Evolutionary conservation across 108 stramenopile species (phyloP), one percentile per base, ranked within the genome.

Genomic region (Pseudonitzschia pungens): DNA sequence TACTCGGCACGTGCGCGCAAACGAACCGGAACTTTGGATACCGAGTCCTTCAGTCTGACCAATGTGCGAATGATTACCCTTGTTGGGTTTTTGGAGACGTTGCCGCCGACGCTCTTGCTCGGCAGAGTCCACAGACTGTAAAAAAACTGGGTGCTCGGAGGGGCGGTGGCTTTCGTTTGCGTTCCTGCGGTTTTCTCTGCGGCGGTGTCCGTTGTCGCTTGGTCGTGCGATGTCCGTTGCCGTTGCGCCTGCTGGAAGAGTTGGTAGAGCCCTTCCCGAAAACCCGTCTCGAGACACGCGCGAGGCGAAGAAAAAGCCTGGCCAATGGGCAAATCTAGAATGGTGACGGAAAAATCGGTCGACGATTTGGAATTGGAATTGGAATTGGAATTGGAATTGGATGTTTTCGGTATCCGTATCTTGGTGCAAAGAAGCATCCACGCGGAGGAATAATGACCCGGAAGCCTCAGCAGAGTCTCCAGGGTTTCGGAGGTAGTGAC

Each of bases 81-180:
- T 7, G 27, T 27, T 20, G 70, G 28, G 15, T 28, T 36, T 60
- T 36, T 7, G 52, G 32, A 33, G 7, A 14, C 41, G 48, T n/a
- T 26, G 8, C 52, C 51, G 36, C 29, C 51, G n/a, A 22, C 24
- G 15, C 0, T 65, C 14, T 33, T 32, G 5, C 16, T 26, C 4
- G 79, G 79, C 0, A 80, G 44, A 4, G 73, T 80, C 73, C 72
- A 71, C 1, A 80, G 53, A 31, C 73, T 67, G 29, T 80, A 80
- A 1, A 54, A 43, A 67, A 53, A 63, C 48, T 73, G 65, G 7
- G 14, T 68, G 3, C 42, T 21, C 7, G 24, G 51, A 43, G 18
- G 52, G 12, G n/a, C 10, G 14, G 16, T 4, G 2, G 18, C 5
- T 10, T 36, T 6, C 45, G 45, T 48, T 48, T 57, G 12, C 9